A percentile compares a stretch with the other conserved stretches of the same genome.
phyloP scores from a whole-genome alignment of 2,329 filamentous ascomycete species.

The Nothopassalora personata region DNA sequence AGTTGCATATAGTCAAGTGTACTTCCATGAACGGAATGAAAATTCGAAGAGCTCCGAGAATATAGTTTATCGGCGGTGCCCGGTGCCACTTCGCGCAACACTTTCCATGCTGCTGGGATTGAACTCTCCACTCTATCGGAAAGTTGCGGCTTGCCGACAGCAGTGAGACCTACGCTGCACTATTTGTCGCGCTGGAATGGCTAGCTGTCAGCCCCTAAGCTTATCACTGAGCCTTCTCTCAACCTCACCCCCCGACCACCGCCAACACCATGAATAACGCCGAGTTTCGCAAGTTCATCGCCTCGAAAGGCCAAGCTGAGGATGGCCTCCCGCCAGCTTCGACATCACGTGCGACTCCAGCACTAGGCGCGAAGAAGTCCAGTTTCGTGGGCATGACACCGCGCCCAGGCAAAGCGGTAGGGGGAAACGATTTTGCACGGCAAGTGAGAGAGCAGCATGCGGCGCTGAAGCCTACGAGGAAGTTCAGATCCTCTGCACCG shows the following conservation, averaged over 20 bases:
- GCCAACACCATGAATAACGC: constrained; percentile 75
- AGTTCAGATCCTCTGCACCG: constrained; percentile 68
- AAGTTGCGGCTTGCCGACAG: background rate
- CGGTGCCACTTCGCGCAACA: background rate
- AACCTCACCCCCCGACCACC: background rate
- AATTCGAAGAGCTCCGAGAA: too few relatives aligned
- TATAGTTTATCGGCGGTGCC: background rate
- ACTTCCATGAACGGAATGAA: too few relatives aligned
- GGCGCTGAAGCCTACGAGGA: constrained; percentile 52
- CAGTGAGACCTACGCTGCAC: background rate
- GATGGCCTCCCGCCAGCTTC: constrained; percentile 34
- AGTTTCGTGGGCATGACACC: constrained; percentile 82
- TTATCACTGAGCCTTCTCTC: background rate
- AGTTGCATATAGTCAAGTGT: too few relatives aligned
- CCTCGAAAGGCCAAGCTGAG: constrained; percentile 44
- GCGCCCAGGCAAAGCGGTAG: constrained; percentile 55
- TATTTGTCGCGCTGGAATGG: background rate
- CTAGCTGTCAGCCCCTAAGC: background rate
- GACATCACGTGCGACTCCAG: background rate
- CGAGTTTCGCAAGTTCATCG: constrained; percentile 77
- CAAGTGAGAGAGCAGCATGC: constrained; percentile 72
- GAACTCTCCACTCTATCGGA: background rate
- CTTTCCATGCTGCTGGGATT: background rate
- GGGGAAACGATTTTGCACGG: constrained; percentile 67
- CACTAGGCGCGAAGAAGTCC: constrained; percentile 30